Conservation (phyloP, 257 asterid species). For the Coffea canephora region DNA sequence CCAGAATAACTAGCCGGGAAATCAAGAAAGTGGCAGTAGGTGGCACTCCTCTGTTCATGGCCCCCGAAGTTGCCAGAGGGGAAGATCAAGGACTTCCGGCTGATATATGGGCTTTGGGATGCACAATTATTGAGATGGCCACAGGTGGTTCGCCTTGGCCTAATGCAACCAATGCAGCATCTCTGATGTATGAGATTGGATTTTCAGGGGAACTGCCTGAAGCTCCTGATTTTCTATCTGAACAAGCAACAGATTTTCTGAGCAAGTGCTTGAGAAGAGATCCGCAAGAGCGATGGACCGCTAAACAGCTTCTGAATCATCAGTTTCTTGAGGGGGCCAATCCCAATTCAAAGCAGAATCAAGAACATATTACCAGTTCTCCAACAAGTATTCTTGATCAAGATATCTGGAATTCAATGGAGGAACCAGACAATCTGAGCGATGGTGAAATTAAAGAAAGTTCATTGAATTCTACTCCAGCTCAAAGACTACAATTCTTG, state of each 20-base stretch:
- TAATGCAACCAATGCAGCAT: conserved; percentile 24
- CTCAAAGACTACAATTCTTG: conserved; percentile 31
- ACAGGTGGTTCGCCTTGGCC: conserved; percentile 72
- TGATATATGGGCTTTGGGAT: conserved; percentile 84
- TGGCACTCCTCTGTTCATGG: conserved; percentile 80
- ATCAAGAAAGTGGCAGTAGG: conserved; percentile 17
- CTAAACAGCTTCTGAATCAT: conserved; percentile 54
- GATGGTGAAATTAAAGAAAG: conserved; percentile 2
- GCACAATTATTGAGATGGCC: conserved; percentile 73
- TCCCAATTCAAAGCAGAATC: conserved; percentile 1
- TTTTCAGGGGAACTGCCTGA: conserved; percentile 56
- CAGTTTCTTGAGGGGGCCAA: conserved; percentile 41
- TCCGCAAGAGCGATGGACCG: conserved; percentile 60
- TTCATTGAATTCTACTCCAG: conserved; percentile 9
- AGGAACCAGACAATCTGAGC: conserved; percentile 28
- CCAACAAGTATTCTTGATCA: conserved; percentile 78
- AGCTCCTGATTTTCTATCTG: conserved; percentile 53
- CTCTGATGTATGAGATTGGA: conserved; percentile 50
- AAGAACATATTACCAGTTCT: conserved; percentile 27
- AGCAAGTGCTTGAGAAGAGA: conserved; percentile 53
- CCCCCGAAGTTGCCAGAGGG: conserved; percentile 77
- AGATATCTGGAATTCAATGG: conserved; percentile 64
- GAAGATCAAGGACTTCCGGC: conserved; percentile 65
- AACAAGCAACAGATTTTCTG: conserved; percentile 61
- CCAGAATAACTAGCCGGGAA: conserved; percentile 5